phyloP scores from a whole-genome alignment of 192 early-diverging fungal species.

The Mortierella antarctica region DNA sequence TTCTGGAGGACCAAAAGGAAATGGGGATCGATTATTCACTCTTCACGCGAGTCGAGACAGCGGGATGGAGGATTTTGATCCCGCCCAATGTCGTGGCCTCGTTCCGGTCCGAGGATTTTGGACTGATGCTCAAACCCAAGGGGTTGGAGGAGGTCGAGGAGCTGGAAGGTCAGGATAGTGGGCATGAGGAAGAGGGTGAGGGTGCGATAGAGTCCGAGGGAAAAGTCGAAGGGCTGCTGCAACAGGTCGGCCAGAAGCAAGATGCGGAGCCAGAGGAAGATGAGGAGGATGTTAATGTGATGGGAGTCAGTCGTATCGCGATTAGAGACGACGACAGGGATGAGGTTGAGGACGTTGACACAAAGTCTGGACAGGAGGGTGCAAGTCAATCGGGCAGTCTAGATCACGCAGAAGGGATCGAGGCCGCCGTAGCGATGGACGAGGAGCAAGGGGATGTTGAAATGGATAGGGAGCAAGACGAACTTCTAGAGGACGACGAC shows the following conservation, averaged over 20 bases:
- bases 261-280: not conserved
- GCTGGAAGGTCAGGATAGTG: not conserved
- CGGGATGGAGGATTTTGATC: constrained; percentile 50
- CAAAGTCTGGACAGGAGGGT: no score
- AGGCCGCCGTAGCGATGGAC: not conserved
- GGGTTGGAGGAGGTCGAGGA: constrained; percentile 12
- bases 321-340: constrained; percentile 29
- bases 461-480: constrained; percentile 12
- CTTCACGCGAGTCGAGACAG: constrained; percentile 47
- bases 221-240: not conserved
- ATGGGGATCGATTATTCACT: constrained; percentile 46
- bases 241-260: not conserved
- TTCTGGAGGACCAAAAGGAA: constrained; percentile 43
- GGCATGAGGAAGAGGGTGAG: not conserved
- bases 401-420: not conserved
- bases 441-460: constrained; percentile 9
- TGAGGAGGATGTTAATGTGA: constrained; percentile 26
- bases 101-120: constrained; percentile 49
- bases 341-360: not conserved
- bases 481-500: constrained; percentile 8
- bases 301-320: constrained; percentile 29
- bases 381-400: not conserved
- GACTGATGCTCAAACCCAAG: constrained; percentile 46
- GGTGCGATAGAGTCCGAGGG: not conserved
- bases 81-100: constrained; percentile 43